These are phyloP conservation scores for Clitopilus hobsonii DNA, from an alignment of 768 basidiomycete species.

Conservation along the genomic window DNA sequence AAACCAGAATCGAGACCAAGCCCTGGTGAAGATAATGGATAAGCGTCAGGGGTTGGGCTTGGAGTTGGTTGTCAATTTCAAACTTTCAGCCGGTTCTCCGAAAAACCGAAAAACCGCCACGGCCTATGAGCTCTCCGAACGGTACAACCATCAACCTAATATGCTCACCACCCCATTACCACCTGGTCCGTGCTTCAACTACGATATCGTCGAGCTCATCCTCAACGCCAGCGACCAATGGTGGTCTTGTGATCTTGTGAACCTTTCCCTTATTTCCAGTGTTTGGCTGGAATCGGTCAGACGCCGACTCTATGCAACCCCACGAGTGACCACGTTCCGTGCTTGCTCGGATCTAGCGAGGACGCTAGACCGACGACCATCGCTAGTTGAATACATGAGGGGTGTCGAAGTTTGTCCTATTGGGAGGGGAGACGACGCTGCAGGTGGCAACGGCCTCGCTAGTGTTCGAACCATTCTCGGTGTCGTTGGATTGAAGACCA, in stretches of 20 bases:
- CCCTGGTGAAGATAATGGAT: slow-evolving; percentile 1
- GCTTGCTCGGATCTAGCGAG: slow-evolving; percentile 37
- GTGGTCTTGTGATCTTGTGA: slow-evolving; percentile 49
- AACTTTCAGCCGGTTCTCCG: background rate
- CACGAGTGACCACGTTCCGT: slow-evolving; percentile 34
- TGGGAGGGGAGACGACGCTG: slow-evolving; percentile 3
- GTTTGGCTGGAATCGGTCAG: slow-evolving; percentile 41
- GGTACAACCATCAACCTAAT: background rate
- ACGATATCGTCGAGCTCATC: slow-evolving; percentile 50
- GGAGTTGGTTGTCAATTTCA: background rate
- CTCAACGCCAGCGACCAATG: slow-evolving; percentile 44
- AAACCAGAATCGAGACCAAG: background rate
- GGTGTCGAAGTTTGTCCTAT: slow-evolving; percentile 38
- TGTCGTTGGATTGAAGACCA: slow-evolving; percentile 33
- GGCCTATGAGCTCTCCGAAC: background rate
- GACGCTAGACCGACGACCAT: slow-evolving; percentile 32
- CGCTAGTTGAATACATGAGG: slow-evolving; percentile 29
- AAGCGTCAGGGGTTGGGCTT: background rate
- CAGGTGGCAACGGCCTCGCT: slow-evolving; percentile 10
- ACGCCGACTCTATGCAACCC: slow-evolving; percentile 40
- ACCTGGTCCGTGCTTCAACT: slow-evolving; percentile 11
- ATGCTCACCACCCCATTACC: background rate
- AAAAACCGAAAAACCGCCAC: background rate
- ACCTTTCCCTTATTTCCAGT: slow-evolving; percentile 45
- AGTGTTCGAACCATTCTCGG: slow-evolving; percentile 35